Evolutionary conservation across 805 yeast genomes (phyloP).

Genomic region (Lachancea kluyveri): DNA sequence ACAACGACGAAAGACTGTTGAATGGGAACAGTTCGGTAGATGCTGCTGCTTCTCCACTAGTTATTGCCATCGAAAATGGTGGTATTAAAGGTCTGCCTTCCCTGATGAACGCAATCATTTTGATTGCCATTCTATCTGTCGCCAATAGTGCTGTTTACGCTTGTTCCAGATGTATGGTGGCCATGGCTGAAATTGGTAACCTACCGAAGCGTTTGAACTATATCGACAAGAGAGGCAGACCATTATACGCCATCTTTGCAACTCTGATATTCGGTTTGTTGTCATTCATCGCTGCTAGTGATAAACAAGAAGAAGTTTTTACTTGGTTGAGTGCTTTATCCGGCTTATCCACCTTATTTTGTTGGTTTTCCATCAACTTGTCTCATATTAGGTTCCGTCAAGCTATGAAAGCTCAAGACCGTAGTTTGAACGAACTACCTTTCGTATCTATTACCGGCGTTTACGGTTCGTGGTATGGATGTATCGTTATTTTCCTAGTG

Average conservation of each 20-base stretch:
- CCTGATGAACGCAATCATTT: conserved; percentile 62
- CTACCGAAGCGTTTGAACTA: conserved; percentile 58
- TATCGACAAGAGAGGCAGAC: conserved; percentile 75
- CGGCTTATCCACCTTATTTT: conserved; percentile 46
- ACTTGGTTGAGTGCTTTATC: conserved; percentile 50
- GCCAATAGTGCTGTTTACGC: conserved; percentile 70
- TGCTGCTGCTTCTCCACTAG: conserved; percentile 68
- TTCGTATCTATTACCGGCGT: conserved; percentile 60
- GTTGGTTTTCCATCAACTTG: conserved; percentile 48
- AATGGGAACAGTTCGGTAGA: conserved; percentile 45
- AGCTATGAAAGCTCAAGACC: conserved; percentile 51
- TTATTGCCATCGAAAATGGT: conserved; percentile 62
- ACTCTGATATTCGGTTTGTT: conserved; percentile 51
- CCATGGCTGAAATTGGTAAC: conserved; percentile 59
- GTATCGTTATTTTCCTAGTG: conserved; percentile 46
- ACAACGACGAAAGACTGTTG: conserved; percentile 41
- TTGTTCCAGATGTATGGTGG: conserved; percentile 61
- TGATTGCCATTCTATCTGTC: conserved; percentile 64
- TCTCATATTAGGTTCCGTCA: conserved; percentile 48
- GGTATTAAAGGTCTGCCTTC: conserved; percentile 63
- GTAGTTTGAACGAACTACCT: conserved; percentile 54
- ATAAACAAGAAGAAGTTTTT: conserved; percentile 43
- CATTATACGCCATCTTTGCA: conserved; percentile 55
- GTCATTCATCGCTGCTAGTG: conserved; percentile 47
- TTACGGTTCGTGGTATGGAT: conserved; percentile 55